Conservation (phyloP, 2,329 filamentous ascomycete species). For the Aspergillus versicolor region DNA sequence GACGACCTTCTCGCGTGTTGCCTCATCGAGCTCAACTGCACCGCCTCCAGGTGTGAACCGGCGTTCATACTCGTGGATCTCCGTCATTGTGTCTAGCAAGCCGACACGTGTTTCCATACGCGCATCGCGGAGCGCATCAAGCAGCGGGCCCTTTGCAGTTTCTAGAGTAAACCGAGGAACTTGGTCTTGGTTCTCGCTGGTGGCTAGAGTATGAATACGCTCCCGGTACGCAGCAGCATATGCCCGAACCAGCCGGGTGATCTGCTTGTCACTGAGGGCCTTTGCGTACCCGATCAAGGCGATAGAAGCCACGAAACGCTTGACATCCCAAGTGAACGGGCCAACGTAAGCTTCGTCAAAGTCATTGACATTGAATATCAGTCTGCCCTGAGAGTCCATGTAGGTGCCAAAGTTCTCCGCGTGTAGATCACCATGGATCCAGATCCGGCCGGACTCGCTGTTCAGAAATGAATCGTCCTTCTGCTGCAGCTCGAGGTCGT, state of each 20-base stretch:
- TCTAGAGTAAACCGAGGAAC: constrained; percentile 15
- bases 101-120: constrained; percentile 14
- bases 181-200: not conserved
- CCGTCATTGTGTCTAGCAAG: constrained; percentile 14
- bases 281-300: constrained; percentile 20
- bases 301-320: constrained; percentile 20
- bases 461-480: constrained; percentile 10
- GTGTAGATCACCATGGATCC: constrained; percentile 22
- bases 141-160: constrained; percentile 20
- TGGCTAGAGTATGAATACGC: constrained; percentile 15
- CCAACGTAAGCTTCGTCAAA: constrained; percentile 22
- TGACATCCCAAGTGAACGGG: constrained; percentile 22
- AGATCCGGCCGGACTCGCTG: constrained; percentile 15
- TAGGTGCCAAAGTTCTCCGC: constrained; percentile 23
- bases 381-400: constrained; percentile 20
- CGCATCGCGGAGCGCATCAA: constrained; percentile 15
- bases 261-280: constrained; percentile 20
- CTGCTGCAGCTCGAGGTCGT: constrained; percentile 15
- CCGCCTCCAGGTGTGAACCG: constrained; percentile 14
- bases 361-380: constrained; percentile 23
- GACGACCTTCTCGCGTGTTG: constrained; percentile 12
- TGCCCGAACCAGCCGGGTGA: constrained; percentile 14
- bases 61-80: constrained; percentile 17
- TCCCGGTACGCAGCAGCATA: constrained; percentile 20
- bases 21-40: constrained; percentile 11